Evolutionary conservation across 1,139 yeast species (phyloP), one percentile per base, ranked within the genome.

Genomic region (Protomyces inouyei): DNA sequence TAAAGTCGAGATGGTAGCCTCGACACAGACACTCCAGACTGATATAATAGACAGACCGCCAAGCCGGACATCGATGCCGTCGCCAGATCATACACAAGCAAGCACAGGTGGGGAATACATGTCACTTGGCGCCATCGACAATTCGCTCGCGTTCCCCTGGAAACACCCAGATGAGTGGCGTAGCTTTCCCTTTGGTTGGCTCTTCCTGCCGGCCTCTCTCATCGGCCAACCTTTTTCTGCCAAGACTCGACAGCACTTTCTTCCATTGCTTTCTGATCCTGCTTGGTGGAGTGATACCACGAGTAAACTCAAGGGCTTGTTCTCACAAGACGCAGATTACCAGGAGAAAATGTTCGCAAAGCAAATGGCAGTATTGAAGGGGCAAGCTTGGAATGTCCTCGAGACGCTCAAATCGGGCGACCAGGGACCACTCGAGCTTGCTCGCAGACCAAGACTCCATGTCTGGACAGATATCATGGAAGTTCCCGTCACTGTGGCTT

Each of bases 131-230:
- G 93, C 93, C 0, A 87, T 87, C 60, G 93, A 87, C 71, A 85
- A 89, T 2, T 92, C 92, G 0, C 76, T 87, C 37, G 82, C 92
- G 0, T 86, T 85, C 70, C 93, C 93, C 3, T 87, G 92, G 92
- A 87, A 87, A 70, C 89, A 86, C 69, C 93, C 93, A 0, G 88
- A 87, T 72, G 91, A 86, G 71, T 86, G 92, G 91, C 76, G 93
- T 64, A 85, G 89, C 0, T 87, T 85, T 69, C 93, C 93, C 0
- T 87, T 82, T 74, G 93, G 93, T 0, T 87, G 93, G 93, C 75
- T 87, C 36, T 86, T 85, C 69, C 73, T 87, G 51, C 93, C 93
- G 0, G 73, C 82, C 21, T 78, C 83, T 8, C 73, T 87, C 3
- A 84, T 87, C 64, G 90, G 89, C 0, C 86, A 83, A 67, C 92